Base-by-base conservation (phyloP, 768 basidiomycete species). In the Cystobasidium ongulense region DNA sequence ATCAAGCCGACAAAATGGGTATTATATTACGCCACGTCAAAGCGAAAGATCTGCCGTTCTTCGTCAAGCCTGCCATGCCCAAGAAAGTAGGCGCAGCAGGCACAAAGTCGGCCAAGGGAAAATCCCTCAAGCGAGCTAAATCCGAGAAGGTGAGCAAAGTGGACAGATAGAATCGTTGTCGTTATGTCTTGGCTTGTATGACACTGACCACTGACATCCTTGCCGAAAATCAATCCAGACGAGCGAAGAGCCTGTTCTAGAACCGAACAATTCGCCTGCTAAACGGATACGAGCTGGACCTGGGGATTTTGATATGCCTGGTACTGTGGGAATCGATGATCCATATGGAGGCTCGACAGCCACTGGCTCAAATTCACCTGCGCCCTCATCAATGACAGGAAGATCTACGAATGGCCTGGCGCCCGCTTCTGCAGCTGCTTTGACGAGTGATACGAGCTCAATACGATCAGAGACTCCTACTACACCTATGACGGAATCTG, bases 21-120 rank as follows among this genome's bases (percentile, higher is more conserved):
- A 90, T 99, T 75, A 86, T 91, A 62, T 89, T 99, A 33, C 88
- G 92, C 62, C 89, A 98, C 80, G 91, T 97, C 80, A 96, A 88
- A 85, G 88, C 88, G 94, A 92, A 73, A n/a, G 62, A 41, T 36
- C n/a, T 36, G 21, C 27, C 29, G 21, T 23, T 18, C 35, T 57
- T 53, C 33, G 43, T 25, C 13, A 46, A 33, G 23, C 50, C 41
- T 25, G 57, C 57, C 17, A 17, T 27, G 11, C 23, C 33, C 25
- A 62, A 35, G 13, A 25, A 62, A 31, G 35, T 21, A 25, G 21
- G 13, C 43, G 59, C 18, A 27, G 15, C 59, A 23, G 38, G n/a
- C 21, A 43, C 54, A 18, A 71, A 61, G 27, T 11, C 31, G 7
- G 54, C 11, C 46, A 71, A 54, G 29, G 29, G 54, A 17, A 75